A percentile compares a stretch with the other conserved stretches of the same genome.
phyloP scores from a whole-genome alignment of 805 yeast species.

The Candida ficus region DNA sequence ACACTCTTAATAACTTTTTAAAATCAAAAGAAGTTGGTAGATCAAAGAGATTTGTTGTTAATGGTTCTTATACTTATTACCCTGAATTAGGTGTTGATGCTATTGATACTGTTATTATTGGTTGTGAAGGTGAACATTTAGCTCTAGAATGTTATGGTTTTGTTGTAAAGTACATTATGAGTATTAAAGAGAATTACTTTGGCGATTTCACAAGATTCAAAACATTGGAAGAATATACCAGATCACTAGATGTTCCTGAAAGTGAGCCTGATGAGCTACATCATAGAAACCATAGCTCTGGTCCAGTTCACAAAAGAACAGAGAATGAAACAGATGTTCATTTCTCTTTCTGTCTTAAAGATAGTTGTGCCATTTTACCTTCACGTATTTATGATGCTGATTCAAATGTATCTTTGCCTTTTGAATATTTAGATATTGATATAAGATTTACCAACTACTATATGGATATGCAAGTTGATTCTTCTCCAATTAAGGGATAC shows the following conservation, averaged over 20 bases:
- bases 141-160: conserved; percentile 75
- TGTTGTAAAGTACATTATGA: conserved; percentile 67
- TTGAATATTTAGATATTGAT: conserved; percentile 68
- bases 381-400: conserved; percentile 59
- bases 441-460: conserved; percentile 86
- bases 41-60: conserved; percentile 52
- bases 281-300: not conserved
- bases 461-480: conserved; percentile 83
- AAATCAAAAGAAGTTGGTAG: conserved; percentile 60
- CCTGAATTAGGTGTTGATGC: conserved; percentile 56
- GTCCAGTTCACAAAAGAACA: conserved; percentile 32
- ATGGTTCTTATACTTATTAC: conserved; percentile 63
- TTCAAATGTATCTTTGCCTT: conserved; percentile 55
- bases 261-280: not conserved
- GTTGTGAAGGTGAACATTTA: conserved; percentile 60
- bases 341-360: conserved; percentile 62
- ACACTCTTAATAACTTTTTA: conserved; percentile 71
- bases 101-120: conserved; percentile 63
- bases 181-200: conserved; percentile 80
- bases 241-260: conserved; percentile 15
- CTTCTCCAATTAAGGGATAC: conserved; percentile 49
- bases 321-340: conserved; percentile 77
- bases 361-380: conserved; percentile 73
- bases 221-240: conserved; percentile 78
- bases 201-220: conserved; percentile 81